Conservation (phyloP, 169 alveolate species). For the Plasmodium gallinaceum region DNA sequence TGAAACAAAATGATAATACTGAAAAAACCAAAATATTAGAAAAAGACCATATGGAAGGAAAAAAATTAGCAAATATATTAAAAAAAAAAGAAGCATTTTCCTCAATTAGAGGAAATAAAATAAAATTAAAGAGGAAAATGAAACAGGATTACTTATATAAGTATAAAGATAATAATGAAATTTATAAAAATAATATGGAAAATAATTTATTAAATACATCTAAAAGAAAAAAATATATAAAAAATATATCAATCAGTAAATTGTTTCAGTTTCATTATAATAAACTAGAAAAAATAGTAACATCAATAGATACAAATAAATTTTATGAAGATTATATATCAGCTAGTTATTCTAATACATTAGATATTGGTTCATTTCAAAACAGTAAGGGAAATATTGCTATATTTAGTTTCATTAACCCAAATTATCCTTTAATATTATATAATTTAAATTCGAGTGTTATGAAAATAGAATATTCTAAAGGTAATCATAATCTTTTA, state of each 20-base stretch:
- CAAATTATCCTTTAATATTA: slow-evolving; percentile 52
- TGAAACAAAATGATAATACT: background rate
- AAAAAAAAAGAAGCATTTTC: slow-evolving; percentile 54
- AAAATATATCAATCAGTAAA: slow-evolving; percentile 58
- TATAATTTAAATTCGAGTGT: slow-evolving; percentile 69
- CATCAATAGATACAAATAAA: slow-evolving; percentile 72
- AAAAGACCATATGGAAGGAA: slow-evolving; percentile 50
- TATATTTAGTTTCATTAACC: slow-evolving; percentile 63
- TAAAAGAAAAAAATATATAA: slow-evolving; percentile 48
- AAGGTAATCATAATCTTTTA: slow-evolving; percentile 54
- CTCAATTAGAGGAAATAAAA: slow-evolving; percentile 42
- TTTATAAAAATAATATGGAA: slow-evolving; percentile 7
- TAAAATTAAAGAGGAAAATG: slow-evolving; percentile 31
- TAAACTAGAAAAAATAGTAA: slow-evolving; percentile 63
- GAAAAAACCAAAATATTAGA: slow-evolving; percentile 13
- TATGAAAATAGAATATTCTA: slow-evolving; percentile 54
- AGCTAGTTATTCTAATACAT: slow-evolving; percentile 71
- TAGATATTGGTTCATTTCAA: slow-evolving; percentile 68
- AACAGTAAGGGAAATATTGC: slow-evolving; percentile 75
- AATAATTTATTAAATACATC: slow-evolving; percentile 11
- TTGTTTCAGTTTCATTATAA: slow-evolving; percentile 67
- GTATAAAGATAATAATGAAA: background rate
- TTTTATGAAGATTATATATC: slow-evolving; percentile 69
- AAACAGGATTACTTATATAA: slow-evolving; percentile 27
- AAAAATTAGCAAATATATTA: slow-evolving; percentile 24